These are phyloP conservation scores for Boletus pseudo-olivaceus DNA, from an alignment of 768 basidiomycete species.

Conservation along the genomic window DNA sequence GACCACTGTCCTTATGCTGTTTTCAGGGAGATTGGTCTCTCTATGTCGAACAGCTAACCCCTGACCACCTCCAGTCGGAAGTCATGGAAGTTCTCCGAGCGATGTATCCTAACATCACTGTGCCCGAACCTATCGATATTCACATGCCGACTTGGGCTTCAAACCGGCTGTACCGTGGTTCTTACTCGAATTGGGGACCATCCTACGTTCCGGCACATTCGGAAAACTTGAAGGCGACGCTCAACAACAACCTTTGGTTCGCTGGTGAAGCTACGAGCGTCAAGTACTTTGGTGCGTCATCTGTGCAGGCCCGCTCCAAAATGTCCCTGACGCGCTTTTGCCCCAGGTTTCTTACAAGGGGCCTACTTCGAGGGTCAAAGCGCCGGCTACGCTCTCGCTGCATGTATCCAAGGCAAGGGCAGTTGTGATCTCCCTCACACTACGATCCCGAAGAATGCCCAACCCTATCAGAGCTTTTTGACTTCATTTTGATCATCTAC, in stretches of 20 bases:
- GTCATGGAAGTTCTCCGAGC: constrained; percentile 48
- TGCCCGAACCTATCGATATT: constrained; percentile 57
- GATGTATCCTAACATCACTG: constrained; percentile 53
- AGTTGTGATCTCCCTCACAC: constrained; percentile 27
- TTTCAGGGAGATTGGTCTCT: constrained; percentile 55
- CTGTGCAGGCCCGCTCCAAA: background rate
- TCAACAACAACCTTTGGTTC: constrained; percentile 53
- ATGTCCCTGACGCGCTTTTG: background rate
- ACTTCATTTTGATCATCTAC: background rate
- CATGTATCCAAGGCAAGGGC: constrained; percentile 36
- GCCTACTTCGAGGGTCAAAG: constrained; percentile 53
- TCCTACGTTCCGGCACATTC: constrained; percentile 51
- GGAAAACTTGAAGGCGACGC: constrained; percentile 51
- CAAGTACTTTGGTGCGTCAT: constrained; percentile 51
- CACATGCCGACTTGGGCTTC: constrained; percentile 53
- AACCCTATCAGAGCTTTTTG: constrained; percentile 27
- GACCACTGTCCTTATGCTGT: background rate
- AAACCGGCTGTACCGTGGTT: constrained; percentile 42
- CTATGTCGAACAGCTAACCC: constrained; percentile 52
- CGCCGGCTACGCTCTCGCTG: constrained; percentile 37
- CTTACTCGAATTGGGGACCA: constrained; percentile 70
- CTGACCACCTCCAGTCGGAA: constrained; percentile 46
- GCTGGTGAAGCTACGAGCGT: constrained; percentile 59
- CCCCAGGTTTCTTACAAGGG: constrained; percentile 52
- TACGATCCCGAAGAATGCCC: constrained; percentile 28